A percentile compares a stretch with the other conserved stretches of the same genome.
Conservation (phyloP, 176 grass and related monocot species). For the Carex kokanica region DNA sequence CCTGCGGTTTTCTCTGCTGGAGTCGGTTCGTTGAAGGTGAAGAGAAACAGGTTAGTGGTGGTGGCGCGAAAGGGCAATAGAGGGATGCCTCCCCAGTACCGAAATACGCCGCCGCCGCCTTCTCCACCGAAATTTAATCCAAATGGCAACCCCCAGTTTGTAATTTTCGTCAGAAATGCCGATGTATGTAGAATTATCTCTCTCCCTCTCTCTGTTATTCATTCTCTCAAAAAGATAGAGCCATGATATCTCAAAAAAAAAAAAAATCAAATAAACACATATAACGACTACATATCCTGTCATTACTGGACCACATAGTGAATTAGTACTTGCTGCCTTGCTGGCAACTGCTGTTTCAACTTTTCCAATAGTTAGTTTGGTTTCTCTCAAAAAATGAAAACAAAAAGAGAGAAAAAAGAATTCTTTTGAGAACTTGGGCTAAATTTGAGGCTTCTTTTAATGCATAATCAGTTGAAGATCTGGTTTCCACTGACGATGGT, state of each 20-base stretch:
- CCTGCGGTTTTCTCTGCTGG: neutral
- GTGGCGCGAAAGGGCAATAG: slow-evolving; percentile 54
- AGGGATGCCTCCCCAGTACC: slow-evolving; percentile 49
- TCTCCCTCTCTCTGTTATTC: neutral
- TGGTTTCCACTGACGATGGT: slow-evolving; percentile 95
- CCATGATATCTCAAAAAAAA: neutral
- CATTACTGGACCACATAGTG: neutral
- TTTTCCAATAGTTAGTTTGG: neutral
- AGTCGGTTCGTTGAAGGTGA: slow-evolving; percentile 28
- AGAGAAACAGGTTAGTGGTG: slow-evolving; percentile 50
- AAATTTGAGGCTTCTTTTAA: slow-evolving; percentile 5
- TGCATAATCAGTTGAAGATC: slow-evolving; percentile 64
- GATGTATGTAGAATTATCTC: slow-evolving; percentile 35
- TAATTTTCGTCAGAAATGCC: slow-evolving; percentile 89
- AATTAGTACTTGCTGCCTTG: neutral
- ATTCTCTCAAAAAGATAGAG: neutral
- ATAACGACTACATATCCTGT: neutral
- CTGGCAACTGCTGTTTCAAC: neutral
- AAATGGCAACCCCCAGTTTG: slow-evolving; percentile 81
- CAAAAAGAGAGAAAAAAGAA: neutral
- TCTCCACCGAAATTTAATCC: slow-evolving; percentile 75
- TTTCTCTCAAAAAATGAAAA: neutral
- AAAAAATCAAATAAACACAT: neutral
- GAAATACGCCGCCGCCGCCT: slow-evolving; percentile 37
- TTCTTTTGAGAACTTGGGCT: neutral